These are phyloP conservation scores for Pugionium dolabratum DNA, from an alignment of 345 rosid species.

Conservation along the genomic window DNA sequence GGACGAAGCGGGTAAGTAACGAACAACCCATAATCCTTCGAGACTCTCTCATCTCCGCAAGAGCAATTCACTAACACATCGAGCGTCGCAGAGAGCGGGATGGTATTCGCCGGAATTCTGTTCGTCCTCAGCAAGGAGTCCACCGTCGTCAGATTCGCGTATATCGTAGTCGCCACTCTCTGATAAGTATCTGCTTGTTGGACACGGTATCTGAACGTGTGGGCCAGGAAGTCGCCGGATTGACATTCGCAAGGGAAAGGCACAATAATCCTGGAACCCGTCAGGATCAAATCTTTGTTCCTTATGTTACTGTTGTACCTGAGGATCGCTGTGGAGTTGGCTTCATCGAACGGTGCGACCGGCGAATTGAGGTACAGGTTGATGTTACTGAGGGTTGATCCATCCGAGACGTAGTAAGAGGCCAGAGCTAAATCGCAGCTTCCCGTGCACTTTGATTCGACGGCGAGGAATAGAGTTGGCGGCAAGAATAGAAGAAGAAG, in stretches of 20 bases:
- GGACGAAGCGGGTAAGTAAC: conserved; percentile 65
- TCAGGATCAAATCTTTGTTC: conserved; percentile 45
- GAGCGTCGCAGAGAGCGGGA: conserved; percentile 47
- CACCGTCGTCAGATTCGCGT: conserved; percentile 54
- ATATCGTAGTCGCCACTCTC: conserved; percentile 28
- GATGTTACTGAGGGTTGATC: conserved; percentile 48
- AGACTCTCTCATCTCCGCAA: conserved; percentile 55
- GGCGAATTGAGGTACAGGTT: conserved; percentile 39
- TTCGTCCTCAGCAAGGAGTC: conserved; percentile 43
- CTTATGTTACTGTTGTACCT: conserved; percentile 43
- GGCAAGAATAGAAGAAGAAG: conserved; percentile 1
- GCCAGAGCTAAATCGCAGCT: conserved; percentile 40
- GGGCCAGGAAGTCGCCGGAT: conserved; percentile 51
- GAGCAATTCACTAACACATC: conserved; percentile 74
- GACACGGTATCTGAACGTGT: conserved; percentile 45
- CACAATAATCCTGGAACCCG: conserved; percentile 45
- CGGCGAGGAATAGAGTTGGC: conserved; percentile 33
- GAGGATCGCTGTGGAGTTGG: conserved; percentile 37
- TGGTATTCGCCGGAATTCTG: conserved; percentile 26
- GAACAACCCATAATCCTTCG: conserved; percentile 63
- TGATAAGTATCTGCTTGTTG: conserved; percentile 40
- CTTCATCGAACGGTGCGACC: not conserved
- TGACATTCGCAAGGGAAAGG: conserved; percentile 79
- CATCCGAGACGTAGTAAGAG: conserved; percentile 54
- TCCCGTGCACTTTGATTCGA: conserved; percentile 47